Evolutionary conservation across 2,329 filamentous ascomycete species (phyloP).

Genomic region (Botryotinia convoluta): DNA sequence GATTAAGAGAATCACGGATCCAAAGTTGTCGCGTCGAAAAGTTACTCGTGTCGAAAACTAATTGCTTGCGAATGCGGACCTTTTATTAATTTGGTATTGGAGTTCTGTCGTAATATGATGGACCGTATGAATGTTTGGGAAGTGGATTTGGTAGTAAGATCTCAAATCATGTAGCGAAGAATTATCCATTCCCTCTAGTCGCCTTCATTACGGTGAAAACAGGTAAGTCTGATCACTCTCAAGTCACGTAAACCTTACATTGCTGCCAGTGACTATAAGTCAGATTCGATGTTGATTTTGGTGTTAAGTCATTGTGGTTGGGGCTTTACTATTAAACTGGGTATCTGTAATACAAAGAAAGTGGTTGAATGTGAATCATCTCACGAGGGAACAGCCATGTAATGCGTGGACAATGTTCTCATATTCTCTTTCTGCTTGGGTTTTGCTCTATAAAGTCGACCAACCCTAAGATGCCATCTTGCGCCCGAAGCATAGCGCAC

Average conservation of each 20-base stretch:
- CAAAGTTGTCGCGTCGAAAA: neutral
- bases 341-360: neutral
- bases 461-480: rapidly evolving
- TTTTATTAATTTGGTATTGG: neutral
- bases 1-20: neutral
- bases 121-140: neutral
- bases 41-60: neutral
- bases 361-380: neutral
- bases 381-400: neutral
- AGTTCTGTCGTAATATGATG: neutral
- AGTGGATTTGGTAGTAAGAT: neutral
- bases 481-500: neutral
- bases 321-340: too few relatives aligned
- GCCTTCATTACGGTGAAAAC: neutral
- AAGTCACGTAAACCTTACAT: neutral
- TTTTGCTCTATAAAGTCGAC: neutral
- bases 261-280: neutral
- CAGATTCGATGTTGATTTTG: neutral
- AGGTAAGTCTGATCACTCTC: neutral
- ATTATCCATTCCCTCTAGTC: neutral
- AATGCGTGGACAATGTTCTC: neutral
- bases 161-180: neutral
- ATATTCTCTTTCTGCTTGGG: neutral
- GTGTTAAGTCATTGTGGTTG: neutral
- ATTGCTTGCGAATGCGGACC: neutral